phyloP scores from a whole-genome alignment of 2,329 filamentous ascomycete species.

The Penicillium decumbens region DNA sequence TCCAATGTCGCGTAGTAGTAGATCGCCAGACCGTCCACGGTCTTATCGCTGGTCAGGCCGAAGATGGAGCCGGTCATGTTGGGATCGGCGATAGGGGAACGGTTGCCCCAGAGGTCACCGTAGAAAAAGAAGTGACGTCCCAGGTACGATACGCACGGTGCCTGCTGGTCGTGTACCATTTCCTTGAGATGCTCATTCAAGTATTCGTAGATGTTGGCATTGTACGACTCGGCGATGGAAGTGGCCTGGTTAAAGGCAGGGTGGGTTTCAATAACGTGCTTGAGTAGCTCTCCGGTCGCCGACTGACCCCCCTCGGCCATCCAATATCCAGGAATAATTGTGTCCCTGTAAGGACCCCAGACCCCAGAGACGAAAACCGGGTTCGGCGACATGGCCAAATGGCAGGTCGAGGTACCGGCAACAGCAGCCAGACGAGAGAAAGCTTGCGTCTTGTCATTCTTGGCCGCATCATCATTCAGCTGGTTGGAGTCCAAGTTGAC shows the following conservation, averaged over 20 bases:
- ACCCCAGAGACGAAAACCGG: slow-evolving; percentile 93
- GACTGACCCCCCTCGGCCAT: slow-evolving; percentile 97
- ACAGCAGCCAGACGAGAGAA: slow-evolving; percentile 91
- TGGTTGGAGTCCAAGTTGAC: slow-evolving; percentile 68
- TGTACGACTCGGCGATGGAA: slow-evolving; percentile 73
- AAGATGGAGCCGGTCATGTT: slow-evolving; percentile 89
- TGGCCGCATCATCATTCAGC: slow-evolving; percentile 61
- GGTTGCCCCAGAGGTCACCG: slow-evolving; percentile 94
- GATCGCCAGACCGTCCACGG: slow-evolving; percentile 77
- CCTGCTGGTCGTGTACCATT: slow-evolving; percentile 63
- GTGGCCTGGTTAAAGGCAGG: slow-evolving; percentile 78
- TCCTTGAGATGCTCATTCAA: slow-evolving; percentile 81
- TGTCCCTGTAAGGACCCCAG: slow-evolving; percentile 95
- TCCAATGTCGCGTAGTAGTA: slow-evolving; percentile 97
- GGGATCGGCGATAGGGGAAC: slow-evolving; percentile 85
- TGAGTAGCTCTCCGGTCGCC: slow-evolving; percentile 88
- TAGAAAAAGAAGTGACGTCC: slow-evolving; percentile 98
- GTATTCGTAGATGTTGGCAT: slow-evolving; percentile 90
- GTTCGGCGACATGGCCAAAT: slow-evolving; percentile 89
- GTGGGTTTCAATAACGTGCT: slow-evolving; percentile 92
- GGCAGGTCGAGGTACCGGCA: slow-evolving; percentile 94
- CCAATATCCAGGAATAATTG: slow-evolving; percentile 87
- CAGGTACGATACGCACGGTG: slow-evolving; percentile 77
- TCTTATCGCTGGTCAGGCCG: slow-evolving; percentile 81
- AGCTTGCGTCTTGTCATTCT: slow-evolving; percentile 85